These are phyloP conservation scores for Trypanosoma cruzi DNA, from an alignment of 208 protist species.

Conservation along the genomic window DNA sequence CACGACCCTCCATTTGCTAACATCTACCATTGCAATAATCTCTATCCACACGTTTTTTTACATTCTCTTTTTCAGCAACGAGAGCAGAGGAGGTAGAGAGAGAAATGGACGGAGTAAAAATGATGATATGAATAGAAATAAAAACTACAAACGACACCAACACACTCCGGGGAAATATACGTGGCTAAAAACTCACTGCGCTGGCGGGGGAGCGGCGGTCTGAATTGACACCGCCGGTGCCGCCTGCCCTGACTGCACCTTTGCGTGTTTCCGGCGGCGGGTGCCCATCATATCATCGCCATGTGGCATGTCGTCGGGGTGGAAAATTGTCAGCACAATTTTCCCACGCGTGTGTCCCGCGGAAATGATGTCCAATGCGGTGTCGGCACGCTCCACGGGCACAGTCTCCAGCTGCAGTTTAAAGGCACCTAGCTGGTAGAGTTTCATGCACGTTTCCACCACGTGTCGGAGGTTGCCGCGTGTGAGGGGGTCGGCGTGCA, in stretches of 20 bases:
- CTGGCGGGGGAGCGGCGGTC: not conserved
- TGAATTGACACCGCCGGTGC: not conserved
- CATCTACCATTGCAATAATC: too few species aligned
- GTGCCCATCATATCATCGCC: slow-evolving; percentile 33
- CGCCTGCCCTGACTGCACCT: not conserved
- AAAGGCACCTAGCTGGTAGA: slow-evolving; percentile 63
- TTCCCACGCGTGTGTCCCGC: slow-evolving; percentile 62
- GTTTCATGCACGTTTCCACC: slow-evolving; percentile 34
- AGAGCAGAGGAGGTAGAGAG: too few species aligned
- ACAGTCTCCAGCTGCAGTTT: slow-evolving; percentile 49
- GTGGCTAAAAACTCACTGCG: too few species aligned
- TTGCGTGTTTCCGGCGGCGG: slow-evolving; percentile 15
- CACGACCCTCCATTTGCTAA: too few species aligned
- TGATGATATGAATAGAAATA: too few species aligned
- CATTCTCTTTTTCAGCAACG: too few species aligned
- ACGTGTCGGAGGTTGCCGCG: slow-evolving; percentile 47
- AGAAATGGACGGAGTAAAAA: too few species aligned
- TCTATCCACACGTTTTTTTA: too few species aligned
- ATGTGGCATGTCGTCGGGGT: slow-evolving; percentile 35
- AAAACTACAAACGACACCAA: too few species aligned
- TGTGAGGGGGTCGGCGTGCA: slow-evolving; percentile 36
- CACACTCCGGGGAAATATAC: too few species aligned
- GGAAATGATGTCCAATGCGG: slow-evolving; percentile 48
- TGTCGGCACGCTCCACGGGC: slow-evolving; percentile 37
- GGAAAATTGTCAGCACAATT: slow-evolving; percentile 63